phyloP scores from a whole-genome alignment of 371 early-diverging fungal genomes.

The Actinomucor elegans region DNA sequence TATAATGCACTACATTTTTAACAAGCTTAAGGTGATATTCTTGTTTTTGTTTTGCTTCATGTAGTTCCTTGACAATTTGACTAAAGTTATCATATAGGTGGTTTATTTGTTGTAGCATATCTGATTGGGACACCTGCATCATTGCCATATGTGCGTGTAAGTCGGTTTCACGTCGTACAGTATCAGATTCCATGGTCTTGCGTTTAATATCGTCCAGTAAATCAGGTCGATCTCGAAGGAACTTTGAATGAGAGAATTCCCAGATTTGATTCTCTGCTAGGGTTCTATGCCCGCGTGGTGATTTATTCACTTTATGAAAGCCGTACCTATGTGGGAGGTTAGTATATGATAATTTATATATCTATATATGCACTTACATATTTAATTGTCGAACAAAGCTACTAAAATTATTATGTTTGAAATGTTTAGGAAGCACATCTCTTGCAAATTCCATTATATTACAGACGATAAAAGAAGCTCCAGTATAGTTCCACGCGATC shows the following conservation, averaged over 20 bases:
- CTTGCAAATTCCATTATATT: constrained; percentile 83
- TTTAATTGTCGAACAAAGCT: constrained; percentile 91
- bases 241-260: constrained; percentile 91
- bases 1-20: constrained; percentile 59
- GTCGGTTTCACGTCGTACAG: constrained; percentile 71
- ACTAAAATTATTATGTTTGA: constrained; percentile 88
- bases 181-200: constrained; percentile 82
- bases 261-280: constrained; percentile 87
- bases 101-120: constrained; percentile 70
- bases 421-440: constrained; percentile 79
- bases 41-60: constrained; percentile 68
- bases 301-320: constrained; percentile 87
- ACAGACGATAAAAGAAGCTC: constrained; percentile 89
- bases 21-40: constrained; percentile 60
- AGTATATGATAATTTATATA: neutral
- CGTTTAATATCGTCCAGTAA: constrained; percentile 85
- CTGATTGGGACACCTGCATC: constrained; percentile 76
- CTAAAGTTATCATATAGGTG: constrained; percentile 70
- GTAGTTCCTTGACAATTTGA: constrained; percentile 71
- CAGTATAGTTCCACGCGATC: constrained; percentile 83
- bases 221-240: constrained; percentile 77
- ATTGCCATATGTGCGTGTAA: constrained; percentile 72
- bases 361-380: constrained; percentile 52
- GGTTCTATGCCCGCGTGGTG: constrained; percentile 82
- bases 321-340: constrained; percentile 60